A percentile compares a stretch with the other conserved stretches of the same genome.
phyloP scores from a whole-genome alignment of 495 filamentous ascomycete species.

The Xanthoparmelia taractica region DNA sequence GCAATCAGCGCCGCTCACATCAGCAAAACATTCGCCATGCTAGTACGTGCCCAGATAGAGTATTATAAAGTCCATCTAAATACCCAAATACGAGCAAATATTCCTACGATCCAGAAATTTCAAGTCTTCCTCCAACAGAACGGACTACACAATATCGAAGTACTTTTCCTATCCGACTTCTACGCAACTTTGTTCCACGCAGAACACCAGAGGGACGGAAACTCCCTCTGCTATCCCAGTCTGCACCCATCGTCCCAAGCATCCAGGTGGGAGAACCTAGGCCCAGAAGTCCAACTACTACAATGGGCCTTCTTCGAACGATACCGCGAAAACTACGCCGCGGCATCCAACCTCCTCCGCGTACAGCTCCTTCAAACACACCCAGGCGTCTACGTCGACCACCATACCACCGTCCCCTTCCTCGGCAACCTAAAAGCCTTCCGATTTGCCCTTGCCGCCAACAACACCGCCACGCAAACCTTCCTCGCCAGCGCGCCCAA shows the following conservation, averaged over 20 bases:
- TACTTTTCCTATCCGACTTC: not conserved
- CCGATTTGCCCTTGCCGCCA: not conserved
- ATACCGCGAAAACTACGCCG: not conserved
- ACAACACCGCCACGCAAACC: not conserved
- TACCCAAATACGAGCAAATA: not conserved
- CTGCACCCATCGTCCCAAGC: not conserved
- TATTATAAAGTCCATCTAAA: not conserved
- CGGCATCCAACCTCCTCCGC: not conserved
- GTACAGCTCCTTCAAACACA: not conserved
- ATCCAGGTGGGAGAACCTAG: not conserved
- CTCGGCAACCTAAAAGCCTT: not conserved
- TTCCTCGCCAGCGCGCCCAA: not conserved
- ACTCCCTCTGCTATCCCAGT: not conserved
- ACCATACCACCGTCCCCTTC: not conserved
- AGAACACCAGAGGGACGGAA: not conserved
- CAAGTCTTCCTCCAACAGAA: not conserved
- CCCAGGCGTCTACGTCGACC: constrained; percentile 3
- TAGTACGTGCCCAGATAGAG: not conserved
- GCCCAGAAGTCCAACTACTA: not conserved
- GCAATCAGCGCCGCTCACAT: constrained; percentile 1
- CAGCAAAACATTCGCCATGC: not conserved
- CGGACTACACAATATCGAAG: not conserved
- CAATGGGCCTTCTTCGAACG: constrained; percentile 2
- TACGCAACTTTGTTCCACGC: not conserved
- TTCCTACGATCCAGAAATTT: not conserved